Percentiles rank a stretch among this genome's conserved stretches.
These are phyloP conservation scores for Chimonanthus salicifolius DNA, from an alignment of 164 flowering plant species.

Conservation along the genomic window DNA sequence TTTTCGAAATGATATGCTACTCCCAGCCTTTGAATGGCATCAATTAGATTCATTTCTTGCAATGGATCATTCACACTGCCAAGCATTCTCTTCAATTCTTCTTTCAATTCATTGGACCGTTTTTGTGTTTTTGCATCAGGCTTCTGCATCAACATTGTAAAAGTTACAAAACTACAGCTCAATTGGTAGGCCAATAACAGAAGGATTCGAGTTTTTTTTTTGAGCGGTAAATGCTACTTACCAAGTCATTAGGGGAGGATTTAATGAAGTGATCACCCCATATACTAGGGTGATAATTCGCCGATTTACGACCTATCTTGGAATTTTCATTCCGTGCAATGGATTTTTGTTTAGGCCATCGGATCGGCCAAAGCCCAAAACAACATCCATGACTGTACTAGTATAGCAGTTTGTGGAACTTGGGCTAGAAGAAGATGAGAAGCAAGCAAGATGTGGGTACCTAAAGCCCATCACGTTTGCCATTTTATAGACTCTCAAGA, in stretches of 20 bases:
- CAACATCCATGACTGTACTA: not conserved
- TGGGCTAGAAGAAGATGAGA: not conserved
- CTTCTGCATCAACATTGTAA: not conserved
- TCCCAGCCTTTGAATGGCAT: slow-evolving; percentile 11
- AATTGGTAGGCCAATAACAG: not conserved
- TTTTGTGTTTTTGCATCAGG: not conserved
- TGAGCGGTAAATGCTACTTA: not conserved
- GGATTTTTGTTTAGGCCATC: not conserved
- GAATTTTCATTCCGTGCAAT: not conserved
- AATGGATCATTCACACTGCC: not conserved
- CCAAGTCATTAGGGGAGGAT: not conserved
- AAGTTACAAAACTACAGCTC: not conserved
- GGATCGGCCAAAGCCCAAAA: not conserved
- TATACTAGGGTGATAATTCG: not conserved
- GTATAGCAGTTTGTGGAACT: too few species aligned
- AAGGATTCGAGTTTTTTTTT: not conserved
- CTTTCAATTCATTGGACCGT: slow-evolving; percentile 2
- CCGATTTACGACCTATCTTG: slow-evolving; percentile 1
- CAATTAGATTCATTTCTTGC: slow-evolving; percentile 4
- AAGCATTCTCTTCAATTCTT: slow-evolving; percentile 2
- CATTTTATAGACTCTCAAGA: not conserved
- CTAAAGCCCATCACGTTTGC: not conserved
- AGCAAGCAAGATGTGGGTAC: not conserved
- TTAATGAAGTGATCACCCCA: slow-evolving; percentile 10
- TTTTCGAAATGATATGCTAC: slow-evolving; percentile 10